phyloP scores from a whole-genome alignment of 2,329 filamentous ascomycete species.

The Botrytis fragariae region DNA sequence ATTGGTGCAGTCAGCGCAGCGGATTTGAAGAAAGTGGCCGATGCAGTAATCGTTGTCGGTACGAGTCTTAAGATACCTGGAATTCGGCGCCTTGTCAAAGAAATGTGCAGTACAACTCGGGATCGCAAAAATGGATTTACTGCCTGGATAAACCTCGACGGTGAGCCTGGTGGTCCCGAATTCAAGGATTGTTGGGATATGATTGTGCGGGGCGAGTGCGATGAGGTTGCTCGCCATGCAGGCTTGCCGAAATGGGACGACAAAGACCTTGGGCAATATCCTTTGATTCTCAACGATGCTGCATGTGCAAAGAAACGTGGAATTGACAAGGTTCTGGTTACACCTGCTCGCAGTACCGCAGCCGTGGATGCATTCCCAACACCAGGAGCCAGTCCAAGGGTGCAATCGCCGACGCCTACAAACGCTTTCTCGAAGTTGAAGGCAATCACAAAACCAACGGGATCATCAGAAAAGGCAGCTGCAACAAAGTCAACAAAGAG shows the following conservation, averaged over 20 bases:
- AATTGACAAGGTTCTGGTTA: slow-evolving; percentile 46
- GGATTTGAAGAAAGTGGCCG: slow-evolving; percentile 80
- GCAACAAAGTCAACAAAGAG: slow-evolving; percentile 4
- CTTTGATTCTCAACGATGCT: slow-evolving; percentile 44
- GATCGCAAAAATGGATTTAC: slow-evolving; percentile 80
- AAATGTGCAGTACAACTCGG: slow-evolving; percentile 85
- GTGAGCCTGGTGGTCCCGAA: slow-evolving; percentile 76
- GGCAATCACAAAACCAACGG: neutral
- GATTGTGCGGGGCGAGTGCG: slow-evolving; percentile 81
- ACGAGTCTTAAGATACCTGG: slow-evolving; percentile 95
- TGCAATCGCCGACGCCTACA: slow-evolving; percentile 38
- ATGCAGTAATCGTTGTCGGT: slow-evolving; percentile 91
- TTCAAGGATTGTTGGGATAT: slow-evolving; percentile 93
- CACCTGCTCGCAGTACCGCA: slow-evolving; percentile 38
- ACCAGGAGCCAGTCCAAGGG: slow-evolving; percentile 54
- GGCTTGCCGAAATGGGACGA: slow-evolving; percentile 60
- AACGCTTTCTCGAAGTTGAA: slow-evolving; percentile 26
- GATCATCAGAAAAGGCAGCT: neutral
- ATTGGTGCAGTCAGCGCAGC: slow-evolving; percentile 88
- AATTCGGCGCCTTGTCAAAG: slow-evolving; percentile 82
- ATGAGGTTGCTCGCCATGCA: slow-evolving; percentile 76
- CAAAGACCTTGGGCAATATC: slow-evolving; percentile 50
- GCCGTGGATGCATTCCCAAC: slow-evolving; percentile 53
- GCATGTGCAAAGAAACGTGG: slow-evolving; percentile 44
- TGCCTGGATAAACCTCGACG: slow-evolving; percentile 91